These are phyloP conservation scores for Pichia nanzhaoensis DNA, from an alignment of 805 yeast species.

Conservation along the genomic window DNA sequence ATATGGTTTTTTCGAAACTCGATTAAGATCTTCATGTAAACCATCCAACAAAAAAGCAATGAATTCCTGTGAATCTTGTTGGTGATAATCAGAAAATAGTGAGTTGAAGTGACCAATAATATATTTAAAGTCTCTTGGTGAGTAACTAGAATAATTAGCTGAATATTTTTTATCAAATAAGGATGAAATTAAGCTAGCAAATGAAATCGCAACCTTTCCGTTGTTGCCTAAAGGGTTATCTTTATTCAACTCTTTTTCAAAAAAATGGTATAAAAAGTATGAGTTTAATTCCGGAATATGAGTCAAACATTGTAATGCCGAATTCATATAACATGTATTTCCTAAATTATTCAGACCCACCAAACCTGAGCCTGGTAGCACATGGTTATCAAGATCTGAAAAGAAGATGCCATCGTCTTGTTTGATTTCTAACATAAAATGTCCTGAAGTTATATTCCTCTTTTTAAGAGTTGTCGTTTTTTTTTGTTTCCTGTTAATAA, in stretches of 20 bases:
- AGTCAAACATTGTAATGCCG: conserved; percentile 82
- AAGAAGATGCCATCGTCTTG: conserved; percentile 23
- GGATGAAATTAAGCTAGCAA: conserved; percentile 59
- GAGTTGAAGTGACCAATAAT: conserved; percentile 74
- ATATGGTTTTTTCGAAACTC: conserved; percentile 76
- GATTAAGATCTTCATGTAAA: conserved; percentile 84
- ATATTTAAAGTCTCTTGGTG: conserved; percentile 74
- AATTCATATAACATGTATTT: conserved; percentile 91
- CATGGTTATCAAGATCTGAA: conserved; percentile 19
- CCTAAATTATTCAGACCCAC: conserved; percentile 70
- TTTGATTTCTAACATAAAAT: conserved; percentile 24
- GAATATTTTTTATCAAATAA: conserved; percentile 37
- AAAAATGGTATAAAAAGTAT: conserved; percentile 62
- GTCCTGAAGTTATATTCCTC: conserved; percentile 11
- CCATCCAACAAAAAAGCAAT: conserved; percentile 83
- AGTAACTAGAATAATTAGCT: conserved; percentile 23
- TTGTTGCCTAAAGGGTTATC: conserved; percentile 79
- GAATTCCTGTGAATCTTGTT: conserved; percentile 93
- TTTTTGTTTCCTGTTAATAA: conserved; percentile 21
- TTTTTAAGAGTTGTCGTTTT: conserved; percentile 5
- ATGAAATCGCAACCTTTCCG: conserved; percentile 75
- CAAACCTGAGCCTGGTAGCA: conserved; percentile 37
- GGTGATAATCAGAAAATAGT: conserved; percentile 73
- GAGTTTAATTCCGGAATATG: conserved; percentile 80
- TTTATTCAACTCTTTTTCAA: conserved; percentile 58